A percentile compares a stretch with the other conserved stretches of the same genome.
Evolutionary conservation across 2,329 filamentous ascomycete species (phyloP).

Genomic region (Corniculantispora saksenae): DNA sequence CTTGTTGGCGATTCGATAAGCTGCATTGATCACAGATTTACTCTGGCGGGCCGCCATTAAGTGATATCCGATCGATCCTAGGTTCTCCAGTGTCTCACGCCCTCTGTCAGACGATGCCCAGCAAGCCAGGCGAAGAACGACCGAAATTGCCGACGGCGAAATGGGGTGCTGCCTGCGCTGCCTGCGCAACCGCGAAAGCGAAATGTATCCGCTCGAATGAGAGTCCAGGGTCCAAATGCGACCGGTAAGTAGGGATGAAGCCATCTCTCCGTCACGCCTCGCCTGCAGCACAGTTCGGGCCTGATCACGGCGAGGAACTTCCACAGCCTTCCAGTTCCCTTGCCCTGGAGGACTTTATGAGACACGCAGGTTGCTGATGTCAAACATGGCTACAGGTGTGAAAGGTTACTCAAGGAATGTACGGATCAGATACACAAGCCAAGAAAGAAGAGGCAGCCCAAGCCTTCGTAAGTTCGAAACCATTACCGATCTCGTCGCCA

Average conservation of each 20-base stretch:
- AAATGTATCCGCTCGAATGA: constrained; percentile 49
- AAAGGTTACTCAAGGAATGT: constrained; percentile 50
- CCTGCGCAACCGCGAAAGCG: constrained; percentile 51
- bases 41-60: background rate
- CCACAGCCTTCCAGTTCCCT: background rate
- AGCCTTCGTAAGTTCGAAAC: constrained; percentile 47
- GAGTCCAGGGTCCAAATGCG: constrained; percentile 43
- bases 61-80: background rate
- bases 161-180: constrained; percentile 53
- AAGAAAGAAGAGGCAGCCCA: constrained; percentile 52
- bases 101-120: constrained; percentile 10
- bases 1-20: background rate
- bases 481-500: background rate
- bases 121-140: constrained; percentile 22
- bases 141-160: constrained; percentile 39
- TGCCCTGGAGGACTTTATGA: background rate
- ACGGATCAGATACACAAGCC: constrained; percentile 48
- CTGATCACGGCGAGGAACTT: background rate
- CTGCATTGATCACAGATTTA: background rate
- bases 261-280: background rate
- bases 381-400: constrained; percentile 38
- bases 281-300: background rate
- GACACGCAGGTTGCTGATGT: background rate
- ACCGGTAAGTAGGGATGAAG: constrained; percentile 35
- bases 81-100: background rate